Percentiles rank a stretch among this genome's conserved stretches.
Conservation (phyloP, 1,284 basidiomycete species). For the Psilocybe mexicana region DNA sequence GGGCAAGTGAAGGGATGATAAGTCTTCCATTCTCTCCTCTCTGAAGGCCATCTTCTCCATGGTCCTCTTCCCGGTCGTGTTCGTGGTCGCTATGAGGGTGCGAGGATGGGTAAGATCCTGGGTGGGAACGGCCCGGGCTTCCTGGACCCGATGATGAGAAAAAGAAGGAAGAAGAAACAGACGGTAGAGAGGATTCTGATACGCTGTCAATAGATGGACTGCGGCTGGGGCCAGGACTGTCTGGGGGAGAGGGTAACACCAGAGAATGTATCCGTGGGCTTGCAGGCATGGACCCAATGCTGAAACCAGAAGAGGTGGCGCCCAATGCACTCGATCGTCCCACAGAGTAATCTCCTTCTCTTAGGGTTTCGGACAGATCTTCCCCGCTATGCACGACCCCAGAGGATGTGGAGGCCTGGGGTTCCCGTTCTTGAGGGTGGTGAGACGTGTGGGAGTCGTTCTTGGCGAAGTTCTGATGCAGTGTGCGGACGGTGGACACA, state of each 20-base stretch:
- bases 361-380: not conserved
- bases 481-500: slow-evolving; percentile 41
- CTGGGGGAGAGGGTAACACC: slow-evolving; percentile 47
- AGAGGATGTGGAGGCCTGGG: not conserved
- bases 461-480: slow-evolving; percentile 22
- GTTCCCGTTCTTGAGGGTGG: slow-evolving; percentile 5
- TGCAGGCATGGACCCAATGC: not conserved
- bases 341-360: not conserved
- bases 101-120: slow-evolving; percentile 26
- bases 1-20: slow-evolving; percentile 67
- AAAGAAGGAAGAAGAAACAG: slow-evolving; percentile 74
- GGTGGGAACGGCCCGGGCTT: slow-evolving; percentile 41
- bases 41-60: slow-evolving; percentile 5
- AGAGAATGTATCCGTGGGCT: slow-evolving; percentile 6
- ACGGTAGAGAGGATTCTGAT: slow-evolving; percentile 70
- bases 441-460: slow-evolving; percentile 6
- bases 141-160: slow-evolving; percentile 65
- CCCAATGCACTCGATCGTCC: not conserved
- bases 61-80: slow-evolving; percentile 29
- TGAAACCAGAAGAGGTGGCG: not conserved
- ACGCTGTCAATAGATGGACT: slow-evolving; percentile 20
- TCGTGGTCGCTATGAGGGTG: slow-evolving; percentile 45
- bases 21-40: slow-evolving; percentile 44
- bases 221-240: slow-evolving; percentile 41
- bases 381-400: not conserved